Evolutionary conservation across 495 filamentous ascomycete genomes (phyloP), one percentile per base, ranked within the genome.

Genomic region (Xylaria scruposa): DNA sequence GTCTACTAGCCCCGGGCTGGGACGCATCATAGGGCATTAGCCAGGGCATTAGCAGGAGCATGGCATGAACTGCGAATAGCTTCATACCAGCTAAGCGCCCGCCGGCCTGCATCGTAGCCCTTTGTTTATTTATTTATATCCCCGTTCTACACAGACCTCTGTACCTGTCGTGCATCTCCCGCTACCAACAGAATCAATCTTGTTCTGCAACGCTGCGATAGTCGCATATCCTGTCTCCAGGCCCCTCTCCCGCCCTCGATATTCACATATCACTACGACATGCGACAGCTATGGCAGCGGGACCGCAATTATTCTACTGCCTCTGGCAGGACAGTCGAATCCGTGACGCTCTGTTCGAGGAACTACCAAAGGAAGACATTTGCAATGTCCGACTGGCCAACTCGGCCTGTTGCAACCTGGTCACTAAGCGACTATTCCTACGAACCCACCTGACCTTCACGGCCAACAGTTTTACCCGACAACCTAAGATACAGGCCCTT

Each of bases 401-500:
- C 73, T 82, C 83, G 65, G 82, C 86, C 65, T 85, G 81, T 77
- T 86, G 83, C 79, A 83, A 84, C 68, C 78, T 87, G 61, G 81
- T 87, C 75, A 88, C 86, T 69, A 84, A 81, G 79, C 72, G 82
- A 58, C 81, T 89, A 73, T 89, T 89, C 78, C 74, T 83, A 68
- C 81, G 86, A 78, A 87, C 82, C 75, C 78, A 85, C 79, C 74
- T 92, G 73, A 91, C 87, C 70, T 94, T 95, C 81, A 87, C 90
- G 33, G 83, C 90, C 38, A 89, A 86, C 75, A 89, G 90, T 51
- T 92, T 95, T 77, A 93, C 90, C 66, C 87, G 88, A 74, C 90
- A 89, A 26, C 84, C 87, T 61, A 85, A 91, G 40, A 83, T 94
- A 66, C 87, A 90, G 42, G 92, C 92, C 24, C 81, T 96, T 44